A percentile compares a stretch with the other conserved stretches of the same genome.
phyloP scores from a whole-genome alignment of 2,329 filamentous ascomycete species.

The Xylariaceae sp. region DNA sequence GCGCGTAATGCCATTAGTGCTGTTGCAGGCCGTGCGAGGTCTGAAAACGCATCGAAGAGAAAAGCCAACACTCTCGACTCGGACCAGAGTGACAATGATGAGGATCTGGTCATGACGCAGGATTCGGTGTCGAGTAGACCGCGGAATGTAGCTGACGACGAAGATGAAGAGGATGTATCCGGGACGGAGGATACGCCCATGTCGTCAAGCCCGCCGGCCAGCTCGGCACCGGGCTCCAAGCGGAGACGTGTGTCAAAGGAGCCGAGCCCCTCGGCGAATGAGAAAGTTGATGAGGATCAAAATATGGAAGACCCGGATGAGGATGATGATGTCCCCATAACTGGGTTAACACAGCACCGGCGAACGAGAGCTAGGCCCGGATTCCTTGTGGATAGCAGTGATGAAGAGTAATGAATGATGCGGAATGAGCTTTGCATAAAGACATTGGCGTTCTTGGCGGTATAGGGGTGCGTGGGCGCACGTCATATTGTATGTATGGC shows the following conservation, averaged over 20 bases:
- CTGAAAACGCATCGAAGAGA: slow-evolving; percentile 28
- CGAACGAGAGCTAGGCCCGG: slow-evolving; percentile 48
- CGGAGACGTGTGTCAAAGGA: slow-evolving; percentile 30
- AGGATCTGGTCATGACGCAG: slow-evolving; percentile 26
- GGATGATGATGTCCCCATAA: slow-evolving; percentile 38
- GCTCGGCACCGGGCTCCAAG: slow-evolving; percentile 24
- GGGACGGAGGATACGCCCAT: slow-evolving; percentile 38
- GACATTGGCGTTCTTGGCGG: slow-evolving; percentile 21
- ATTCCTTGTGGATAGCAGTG: slow-evolving; percentile 58
- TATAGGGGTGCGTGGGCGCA: background rate
- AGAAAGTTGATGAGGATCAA: slow-evolving; percentile 19
- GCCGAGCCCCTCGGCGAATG: slow-evolving; percentile 14
- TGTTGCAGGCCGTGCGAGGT: slow-evolving; percentile 15
- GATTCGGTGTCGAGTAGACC: slow-evolving; percentile 16
- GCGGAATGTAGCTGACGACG: slow-evolving; percentile 1
- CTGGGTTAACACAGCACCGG: slow-evolving; percentile 36
- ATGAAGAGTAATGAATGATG: slow-evolving; percentile 44
- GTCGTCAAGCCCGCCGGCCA: slow-evolving; percentile 38
- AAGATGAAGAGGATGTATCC: slow-evolving; percentile 26
- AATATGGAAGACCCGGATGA: slow-evolving; percentile 14
- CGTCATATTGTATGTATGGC: background rate
- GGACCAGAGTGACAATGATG: slow-evolving; percentile 31
- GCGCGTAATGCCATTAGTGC: slow-evolving; percentile 28
- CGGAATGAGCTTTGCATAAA: slow-evolving; percentile 18
- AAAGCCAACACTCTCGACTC: slow-evolving; percentile 16